Base-by-base conservation (phyloP, 129 eudicot species). In the Flaveria ramosissima region DNA sequence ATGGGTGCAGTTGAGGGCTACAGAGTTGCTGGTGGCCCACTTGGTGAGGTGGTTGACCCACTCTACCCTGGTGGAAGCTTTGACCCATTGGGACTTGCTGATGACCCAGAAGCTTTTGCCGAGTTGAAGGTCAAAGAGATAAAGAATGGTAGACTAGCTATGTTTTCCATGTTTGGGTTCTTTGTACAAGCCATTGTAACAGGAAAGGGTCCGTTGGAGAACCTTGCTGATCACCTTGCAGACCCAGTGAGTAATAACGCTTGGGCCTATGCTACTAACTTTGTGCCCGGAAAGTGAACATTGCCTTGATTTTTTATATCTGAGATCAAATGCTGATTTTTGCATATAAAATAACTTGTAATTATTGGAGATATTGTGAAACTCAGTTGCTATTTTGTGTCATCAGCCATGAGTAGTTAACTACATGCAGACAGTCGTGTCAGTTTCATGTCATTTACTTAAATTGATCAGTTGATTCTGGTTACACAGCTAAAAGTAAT, bases 61-160 rank as follows among this genome's bases (percentile, higher is more conserved):
- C 68, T 72, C 17, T 72, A 72, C 68, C 52, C 77, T 19, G 21
- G 77, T 1, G 78, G 78, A 9, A 73, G 69, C 69, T 73, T 73
- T 57, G 78, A 73, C 69, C 78, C 78, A 5, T 21, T 73, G 77
- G 77, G 77, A 17, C 77, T 73, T 73, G 53, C 77, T 4, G 77
- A 73, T 56, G 77, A 73, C 13, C 77, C 67, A 0, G 77, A 73
- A 19, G 77, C 77, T 72, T 72, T 72, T 72, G 67, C 77, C 0
- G 67, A 73, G 69, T 47, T 57, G 20, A 59, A 74, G 52, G 78
- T 59, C 2, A 74, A 74, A 17, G 70, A 74, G 56, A 24, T 74
- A 7, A 60, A 59, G 67, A 59, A 74, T 21, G 78, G 70, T 43
- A 60, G 78, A 53, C 59, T 74, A 0, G 70, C 70, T 9, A 60